A percentile compares a stretch with the other conserved stretches of the same genome.
Evolutionary conservation across 495 filamentous ascomycete species (phyloP).

Genomic region (Chaetomidium leptoderma): DNA sequence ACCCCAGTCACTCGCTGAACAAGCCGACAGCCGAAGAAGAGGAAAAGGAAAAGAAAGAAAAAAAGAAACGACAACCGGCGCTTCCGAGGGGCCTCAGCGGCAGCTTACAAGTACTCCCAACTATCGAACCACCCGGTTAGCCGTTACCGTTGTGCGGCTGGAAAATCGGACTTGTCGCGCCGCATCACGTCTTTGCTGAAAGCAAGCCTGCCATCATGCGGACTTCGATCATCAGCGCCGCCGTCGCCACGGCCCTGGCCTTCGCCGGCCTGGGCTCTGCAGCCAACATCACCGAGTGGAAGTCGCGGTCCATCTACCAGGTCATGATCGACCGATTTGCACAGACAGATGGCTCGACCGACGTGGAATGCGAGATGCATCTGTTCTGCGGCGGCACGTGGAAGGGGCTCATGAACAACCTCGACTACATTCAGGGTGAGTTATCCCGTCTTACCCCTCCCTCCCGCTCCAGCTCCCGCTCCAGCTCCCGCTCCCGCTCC

Average conservation of each 20-base stretch:
- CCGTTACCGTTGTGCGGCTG: not conserved
- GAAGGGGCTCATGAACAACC: slow-evolving; percentile 33
- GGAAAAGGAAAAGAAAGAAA: too few relatives aligned
- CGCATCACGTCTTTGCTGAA: not conserved
- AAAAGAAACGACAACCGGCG: too few relatives aligned
- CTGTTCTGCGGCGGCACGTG: slow-evolving; percentile 76
- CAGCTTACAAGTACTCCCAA: slow-evolving; percentile 15
- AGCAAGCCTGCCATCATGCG: slow-evolving; percentile 27
- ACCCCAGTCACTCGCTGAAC: slow-evolving; percentile 31
- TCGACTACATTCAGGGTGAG: slow-evolving; percentile 35
- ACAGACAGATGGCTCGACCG: slow-evolving; percentile 59
- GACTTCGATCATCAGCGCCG: slow-evolving; percentile 22
- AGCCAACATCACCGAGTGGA: slow-evolving; percentile 48
- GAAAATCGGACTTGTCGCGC: not conserved
- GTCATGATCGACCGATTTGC: slow-evolving; percentile 73
- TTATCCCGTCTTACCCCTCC: not conserved
- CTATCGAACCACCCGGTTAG: not conserved
- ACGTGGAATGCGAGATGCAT: slow-evolving; percentile 48
- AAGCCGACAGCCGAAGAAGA: slow-evolving; percentile 7
- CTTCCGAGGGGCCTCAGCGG: slow-evolving; percentile 5
- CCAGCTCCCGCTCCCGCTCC: too few relatives aligned
- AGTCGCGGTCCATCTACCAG: slow-evolving; percentile 65
- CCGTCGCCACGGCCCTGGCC: slow-evolving; percentile 23
- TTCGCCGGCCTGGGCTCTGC: slow-evolving; percentile 26
- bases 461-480: too few relatives aligned